These are phyloP conservation scores for Plasmodium billcollinsi DNA, from an alignment of 169 alveolate genomes.

Conservation along the genomic window DNA sequence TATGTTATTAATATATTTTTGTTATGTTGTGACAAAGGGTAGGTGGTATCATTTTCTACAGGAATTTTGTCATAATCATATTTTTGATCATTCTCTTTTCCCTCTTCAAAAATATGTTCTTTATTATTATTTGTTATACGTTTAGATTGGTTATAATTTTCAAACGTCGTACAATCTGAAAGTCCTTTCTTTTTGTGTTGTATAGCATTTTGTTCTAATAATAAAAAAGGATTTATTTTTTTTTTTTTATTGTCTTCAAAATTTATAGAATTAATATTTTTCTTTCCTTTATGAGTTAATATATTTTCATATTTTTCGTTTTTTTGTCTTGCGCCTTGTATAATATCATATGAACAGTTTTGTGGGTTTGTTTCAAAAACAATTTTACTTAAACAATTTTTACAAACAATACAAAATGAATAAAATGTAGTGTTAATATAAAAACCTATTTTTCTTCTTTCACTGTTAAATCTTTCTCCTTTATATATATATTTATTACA, in stretches of 20 bases:
- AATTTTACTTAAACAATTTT: conserved; percentile 79
- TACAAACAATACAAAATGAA: conserved; percentile 87
- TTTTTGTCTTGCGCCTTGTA: conserved; percentile 84
- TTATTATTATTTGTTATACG: neutral
- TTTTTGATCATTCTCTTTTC: neutral
- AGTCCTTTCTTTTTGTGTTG: conserved; percentile 2
- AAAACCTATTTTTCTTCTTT: conserved; percentile 83
- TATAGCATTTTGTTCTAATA: conserved; percentile 40
- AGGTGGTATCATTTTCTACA: too few species aligned
- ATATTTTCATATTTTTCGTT: conserved; percentile 77
- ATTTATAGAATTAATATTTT: conserved; percentile 37
- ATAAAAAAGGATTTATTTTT: conserved; percentile 41
- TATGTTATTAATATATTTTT: neutral
- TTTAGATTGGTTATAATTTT: too few species aligned
- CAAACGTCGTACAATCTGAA: too few species aligned
- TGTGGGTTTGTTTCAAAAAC: conserved; percentile 89
- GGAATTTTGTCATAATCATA: too few species aligned
- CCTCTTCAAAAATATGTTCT: neutral
- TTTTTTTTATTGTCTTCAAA: conserved; percentile 57
- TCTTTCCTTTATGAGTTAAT: conserved; percentile 36
- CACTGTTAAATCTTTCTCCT: conserved; percentile 91
- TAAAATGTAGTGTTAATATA: conserved; percentile 84
- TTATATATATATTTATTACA: conserved; percentile 85
- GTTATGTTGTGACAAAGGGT: too few species aligned
- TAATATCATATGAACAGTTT: conserved; percentile 83